Evolutionary conservation across 176 grass and related monocot species (phyloP), one percentile per base, ranked within the genome.

Genomic region (Carex parvula): DNA sequence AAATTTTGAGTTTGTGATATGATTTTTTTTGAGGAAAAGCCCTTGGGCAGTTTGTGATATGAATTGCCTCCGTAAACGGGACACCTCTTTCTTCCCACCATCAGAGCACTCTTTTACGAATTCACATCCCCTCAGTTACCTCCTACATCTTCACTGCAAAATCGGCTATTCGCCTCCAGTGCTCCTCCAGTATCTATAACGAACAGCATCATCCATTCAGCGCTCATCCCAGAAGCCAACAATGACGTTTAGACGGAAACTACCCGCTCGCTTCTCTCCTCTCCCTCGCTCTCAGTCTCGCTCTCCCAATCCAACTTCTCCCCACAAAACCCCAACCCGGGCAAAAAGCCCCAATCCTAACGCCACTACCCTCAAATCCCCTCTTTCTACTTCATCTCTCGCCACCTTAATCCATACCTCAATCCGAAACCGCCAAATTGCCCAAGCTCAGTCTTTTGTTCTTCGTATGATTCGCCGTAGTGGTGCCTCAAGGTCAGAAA

Each of bases 401-500:
- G 90, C 90, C 2, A 61, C 87, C 10, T 89, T 92, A 39, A 89
- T 94, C 61, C 84, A 92, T 59, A 61, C 44, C 7, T 86, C 86
- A 14, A 87, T 92, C 37, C 89, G 52, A 48, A 79, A 41, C 64
- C 85, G 84, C 37, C 89, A 90, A 59, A 58, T 84, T 56, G 91
- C 92, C 32, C 87, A 93, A 72, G 94, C 91, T 62, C 95, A 95
- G 87, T 89, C 86, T 6, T 84, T 91, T n/a, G 85, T 98, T 85
- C 95, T 98, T 77, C 95, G 95, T 59, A 88, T 98, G 88, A 86
- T 85, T 61, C 95, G 91, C 16, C 95, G 92, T 46, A 84, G 91
- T 16, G 86, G 95, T 6, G 84, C 84, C 20, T 93, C 91, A 42
- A 85, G 91, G 39, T 48, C 83, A 14, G 86, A 98, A 22, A 90